These are phyloP conservation scores for Rhodotorula sp. DNA, from an alignment of 1,284 basidiomycete genomes.

Conservation along the genomic window DNA sequence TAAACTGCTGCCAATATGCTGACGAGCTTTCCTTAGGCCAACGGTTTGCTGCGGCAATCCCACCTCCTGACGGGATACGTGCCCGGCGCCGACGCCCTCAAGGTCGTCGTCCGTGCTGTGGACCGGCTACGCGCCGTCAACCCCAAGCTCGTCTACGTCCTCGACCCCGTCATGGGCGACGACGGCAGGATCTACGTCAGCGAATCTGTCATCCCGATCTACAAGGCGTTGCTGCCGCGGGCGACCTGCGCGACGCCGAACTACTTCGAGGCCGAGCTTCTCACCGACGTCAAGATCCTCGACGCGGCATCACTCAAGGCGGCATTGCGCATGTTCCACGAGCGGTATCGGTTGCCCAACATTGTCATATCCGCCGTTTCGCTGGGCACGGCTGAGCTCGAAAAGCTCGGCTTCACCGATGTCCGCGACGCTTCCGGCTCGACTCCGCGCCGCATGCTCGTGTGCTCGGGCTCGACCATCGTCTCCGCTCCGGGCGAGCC, in stretches of 20 bases:
- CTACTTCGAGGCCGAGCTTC: conserved; percentile 90
- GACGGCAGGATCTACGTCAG: conserved; percentile 84
- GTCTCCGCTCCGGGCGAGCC: conserved; percentile 22
- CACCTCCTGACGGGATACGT: conserved; percentile 66
- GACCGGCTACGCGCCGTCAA: conserved; percentile 58
- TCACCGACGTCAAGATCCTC: conserved; percentile 69
- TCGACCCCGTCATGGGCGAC: conserved; percentile 75
- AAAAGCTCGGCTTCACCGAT: conserved; percentile 30
- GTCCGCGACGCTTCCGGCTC: neutral
- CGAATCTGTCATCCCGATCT: conserved; percentile 81
- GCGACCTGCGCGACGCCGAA: conserved; percentile 94
- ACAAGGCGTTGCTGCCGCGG: conserved; percentile 70
- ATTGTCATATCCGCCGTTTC: conserved; percentile 87
- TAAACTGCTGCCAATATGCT: neutral
- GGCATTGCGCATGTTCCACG: conserved; percentile 73
- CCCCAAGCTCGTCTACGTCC: conserved; percentile 66
- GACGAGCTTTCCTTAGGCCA: conserved; percentile 25
- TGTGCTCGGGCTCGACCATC: conserved; percentile 71
- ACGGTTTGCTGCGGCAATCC: conserved; percentile 44
- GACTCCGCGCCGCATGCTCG: conserved; percentile 56
- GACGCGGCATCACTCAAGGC: conserved; percentile 64
- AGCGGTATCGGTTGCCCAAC: conserved; percentile 70
- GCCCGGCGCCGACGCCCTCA: conserved; percentile 76
- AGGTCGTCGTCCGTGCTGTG: conserved; percentile 65
- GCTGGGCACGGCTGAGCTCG: conserved; percentile 47